Evolutionary conservation across 2,329 filamentous ascomycete species (phyloP).

Genomic region (Knufia fluminis): DNA sequence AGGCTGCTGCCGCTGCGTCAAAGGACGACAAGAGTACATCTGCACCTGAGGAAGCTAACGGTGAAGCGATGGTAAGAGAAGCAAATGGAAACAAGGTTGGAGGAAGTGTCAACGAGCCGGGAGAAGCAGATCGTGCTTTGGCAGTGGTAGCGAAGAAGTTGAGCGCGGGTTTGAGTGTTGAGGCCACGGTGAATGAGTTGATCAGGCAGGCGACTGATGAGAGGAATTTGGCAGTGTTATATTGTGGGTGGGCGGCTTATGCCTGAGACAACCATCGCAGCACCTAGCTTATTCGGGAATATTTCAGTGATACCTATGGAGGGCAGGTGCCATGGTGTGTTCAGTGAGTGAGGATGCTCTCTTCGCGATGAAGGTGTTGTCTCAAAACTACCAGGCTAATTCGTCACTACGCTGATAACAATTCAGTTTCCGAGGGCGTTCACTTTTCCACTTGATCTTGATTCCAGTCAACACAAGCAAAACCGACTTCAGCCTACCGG

Average conservation of each 20-base stretch:
- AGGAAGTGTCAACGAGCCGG: constrained; percentile 45
- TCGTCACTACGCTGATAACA: no score
- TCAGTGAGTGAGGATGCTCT: no score
- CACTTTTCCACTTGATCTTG: no score
- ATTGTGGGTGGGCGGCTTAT: constrained; percentile 56
- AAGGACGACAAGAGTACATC: constrained; percentile 20
- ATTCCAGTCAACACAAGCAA: no score
- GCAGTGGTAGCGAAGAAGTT: constrained; percentile 94
- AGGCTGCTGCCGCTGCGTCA: constrained; percentile 28
- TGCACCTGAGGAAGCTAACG: constrained; percentile 24
- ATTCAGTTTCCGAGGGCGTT: no score
- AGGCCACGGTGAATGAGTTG: constrained; percentile 89
- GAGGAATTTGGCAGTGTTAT: constrained; percentile 81
- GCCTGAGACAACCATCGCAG: no score
- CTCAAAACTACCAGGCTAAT: no score
- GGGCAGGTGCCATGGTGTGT: no score
- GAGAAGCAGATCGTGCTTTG: constrained; percentile 83
- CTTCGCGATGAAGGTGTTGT: no score
- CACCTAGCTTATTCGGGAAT: no score
- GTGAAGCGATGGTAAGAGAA: constrained; percentile 19
- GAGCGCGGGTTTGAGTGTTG: constrained; percentile 84
- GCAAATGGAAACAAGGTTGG: constrained; percentile 6
- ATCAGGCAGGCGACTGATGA: constrained; percentile 95
- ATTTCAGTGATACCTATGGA: no score
- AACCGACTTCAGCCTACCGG: no score